Evolutionary conservation across 1,284 basidiomycete species (phyloP).

Genomic region (Vanrija sp.): DNA sequence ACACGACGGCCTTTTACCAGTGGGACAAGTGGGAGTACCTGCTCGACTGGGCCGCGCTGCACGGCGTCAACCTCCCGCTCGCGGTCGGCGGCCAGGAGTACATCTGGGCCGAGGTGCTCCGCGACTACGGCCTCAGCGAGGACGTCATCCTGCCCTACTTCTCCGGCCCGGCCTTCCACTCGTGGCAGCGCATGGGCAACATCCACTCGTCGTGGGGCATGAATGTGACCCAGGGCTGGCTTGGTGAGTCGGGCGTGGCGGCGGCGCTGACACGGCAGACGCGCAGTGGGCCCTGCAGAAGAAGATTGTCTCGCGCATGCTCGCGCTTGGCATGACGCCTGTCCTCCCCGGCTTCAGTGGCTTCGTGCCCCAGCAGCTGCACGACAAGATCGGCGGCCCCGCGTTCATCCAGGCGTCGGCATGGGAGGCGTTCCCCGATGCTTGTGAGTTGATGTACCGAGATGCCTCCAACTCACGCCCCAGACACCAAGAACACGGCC

Average conservation of each 20-base stretch:
- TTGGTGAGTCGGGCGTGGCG: slow-evolving; percentile 15
- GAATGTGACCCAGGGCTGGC: slow-evolving; percentile 46
- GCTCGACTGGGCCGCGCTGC: slow-evolving; percentile 53
- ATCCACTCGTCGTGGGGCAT: slow-evolving; percentile 52
- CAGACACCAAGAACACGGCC: slow-evolving; percentile 49
- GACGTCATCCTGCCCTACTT: slow-evolving; percentile 47
- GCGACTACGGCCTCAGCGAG: slow-evolving; percentile 48
- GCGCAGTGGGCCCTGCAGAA: slow-evolving; percentile 51
- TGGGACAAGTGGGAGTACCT: slow-evolving; percentile 52
- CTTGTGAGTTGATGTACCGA: background rate
- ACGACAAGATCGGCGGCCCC: slow-evolving; percentile 46
- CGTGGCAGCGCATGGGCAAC: slow-evolving; percentile 53
- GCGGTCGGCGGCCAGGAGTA: slow-evolving; percentile 53
- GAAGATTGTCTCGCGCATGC: slow-evolving; percentile 50
- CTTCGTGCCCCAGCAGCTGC: slow-evolving; percentile 49
- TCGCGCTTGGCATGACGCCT: slow-evolving; percentile 53
- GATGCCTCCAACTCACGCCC: slow-evolving; percentile 38
- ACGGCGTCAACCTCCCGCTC: slow-evolving; percentile 52
- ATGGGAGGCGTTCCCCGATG: slow-evolving; percentile 7
- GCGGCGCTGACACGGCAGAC: slow-evolving; percentile 3
- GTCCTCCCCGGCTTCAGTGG: slow-evolving; percentile 53
- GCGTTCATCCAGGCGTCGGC: slow-evolving; percentile 36
- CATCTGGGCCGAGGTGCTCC: slow-evolving; percentile 48
- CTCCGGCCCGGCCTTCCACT: slow-evolving; percentile 52
- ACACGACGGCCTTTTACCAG: slow-evolving; percentile 51